Percentiles rank a stretch among this genome's conserved stretches.
Evolutionary conservation across 2,329 filamentous ascomycete genomes (phyloP).

Genomic region (Grosmannia serpens): DNA sequence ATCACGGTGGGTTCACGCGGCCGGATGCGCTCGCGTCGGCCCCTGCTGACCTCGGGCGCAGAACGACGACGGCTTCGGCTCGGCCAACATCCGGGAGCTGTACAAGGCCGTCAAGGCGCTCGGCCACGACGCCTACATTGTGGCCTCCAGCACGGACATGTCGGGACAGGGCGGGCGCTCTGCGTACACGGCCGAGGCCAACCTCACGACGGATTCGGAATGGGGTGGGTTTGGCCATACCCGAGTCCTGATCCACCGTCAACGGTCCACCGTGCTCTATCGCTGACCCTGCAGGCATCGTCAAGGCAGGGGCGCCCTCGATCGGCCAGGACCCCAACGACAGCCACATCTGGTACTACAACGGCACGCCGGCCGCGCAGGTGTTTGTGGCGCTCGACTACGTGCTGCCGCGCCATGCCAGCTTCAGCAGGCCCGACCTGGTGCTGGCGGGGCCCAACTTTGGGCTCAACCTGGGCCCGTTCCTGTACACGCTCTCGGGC

Average conservation of each 20-base stretch:
- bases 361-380: conserved; percentile 44
- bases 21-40: too few relatives aligned
- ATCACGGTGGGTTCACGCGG: conserved; percentile 2
- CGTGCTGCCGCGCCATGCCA: conserved; percentile 36
- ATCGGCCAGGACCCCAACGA: conserved; percentile 39
- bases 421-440: conserved; percentile 38
- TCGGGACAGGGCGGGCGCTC: conserved; percentile 32
- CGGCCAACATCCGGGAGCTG: conserved; percentile 28
- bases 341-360: conserved; percentile 48
- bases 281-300: conserved; percentile 21
- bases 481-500: conserved; percentile 40
- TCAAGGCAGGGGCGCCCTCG: conserved; percentile 33
- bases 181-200: conserved; percentile 30
- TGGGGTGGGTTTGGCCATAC: conserved; percentile 16
- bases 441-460: conserved; percentile 45
- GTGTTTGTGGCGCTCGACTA: conserved; percentile 46
- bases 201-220: conserved; percentile 28
- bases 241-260: too few relatives aligned
- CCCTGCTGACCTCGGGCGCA: neutral
- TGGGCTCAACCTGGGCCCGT: conserved; percentile 40
- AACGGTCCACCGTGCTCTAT: too few relatives aligned
- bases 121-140: conserved; percentile 45
- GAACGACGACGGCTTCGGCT: conserved; percentile 29
- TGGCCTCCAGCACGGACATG: conserved; percentile 29
- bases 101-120: conserved; percentile 35